These are phyloP conservation scores for Leptographium radiaticola DNA, from an alignment of 2,329 filamentous ascomycete species.

Conservation along the genomic window DNA sequence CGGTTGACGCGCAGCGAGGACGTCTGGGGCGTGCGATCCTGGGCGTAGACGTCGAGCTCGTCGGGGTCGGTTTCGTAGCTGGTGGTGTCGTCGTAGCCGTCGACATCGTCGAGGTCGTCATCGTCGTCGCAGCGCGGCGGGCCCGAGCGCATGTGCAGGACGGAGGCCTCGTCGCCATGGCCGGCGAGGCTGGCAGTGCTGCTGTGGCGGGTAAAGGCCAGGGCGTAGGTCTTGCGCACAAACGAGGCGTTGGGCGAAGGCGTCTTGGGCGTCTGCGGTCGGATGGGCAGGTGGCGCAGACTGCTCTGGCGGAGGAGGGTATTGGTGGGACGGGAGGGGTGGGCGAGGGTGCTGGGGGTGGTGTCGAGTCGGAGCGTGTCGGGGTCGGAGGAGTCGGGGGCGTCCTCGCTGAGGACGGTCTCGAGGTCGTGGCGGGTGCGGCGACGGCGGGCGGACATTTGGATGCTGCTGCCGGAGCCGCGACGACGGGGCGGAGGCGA, in stretches of 20 bases:
- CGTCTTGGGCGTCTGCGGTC: not conserved
- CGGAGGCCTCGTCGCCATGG: not conserved
- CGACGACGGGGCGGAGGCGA: slow-evolving; percentile 17
- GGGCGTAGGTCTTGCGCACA: too few species aligned
- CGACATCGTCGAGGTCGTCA: too few species aligned
- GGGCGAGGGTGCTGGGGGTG: not conserved
- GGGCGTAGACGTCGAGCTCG: too few species aligned
- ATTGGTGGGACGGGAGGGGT: not conserved
- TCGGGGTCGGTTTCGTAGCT: too few species aligned
- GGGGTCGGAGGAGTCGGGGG: slow-evolving; percentile 19
- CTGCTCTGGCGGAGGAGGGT: not conserved
- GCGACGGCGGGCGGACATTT: slow-evolving; percentile 21
- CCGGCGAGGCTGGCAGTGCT: not conserved
- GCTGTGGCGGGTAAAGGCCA: not conserved
- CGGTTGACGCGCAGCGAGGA: too few species aligned
- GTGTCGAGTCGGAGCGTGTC: not conserved
- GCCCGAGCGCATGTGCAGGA: too few species aligned
- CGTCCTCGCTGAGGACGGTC: slow-evolving; percentile 22
- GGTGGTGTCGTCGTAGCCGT: too few species aligned
- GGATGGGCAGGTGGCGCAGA: not conserved
- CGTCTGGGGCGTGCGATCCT: too few species aligned
- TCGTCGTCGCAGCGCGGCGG: too few species aligned
- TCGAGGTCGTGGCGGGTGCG: slow-evolving; percentile 19
- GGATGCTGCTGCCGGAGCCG: slow-evolving; percentile 36
- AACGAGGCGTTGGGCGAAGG: not conserved